phyloP scores from a whole-genome alignment of 306 rosid genomes.

The Pyrus betulifolia region DNA sequence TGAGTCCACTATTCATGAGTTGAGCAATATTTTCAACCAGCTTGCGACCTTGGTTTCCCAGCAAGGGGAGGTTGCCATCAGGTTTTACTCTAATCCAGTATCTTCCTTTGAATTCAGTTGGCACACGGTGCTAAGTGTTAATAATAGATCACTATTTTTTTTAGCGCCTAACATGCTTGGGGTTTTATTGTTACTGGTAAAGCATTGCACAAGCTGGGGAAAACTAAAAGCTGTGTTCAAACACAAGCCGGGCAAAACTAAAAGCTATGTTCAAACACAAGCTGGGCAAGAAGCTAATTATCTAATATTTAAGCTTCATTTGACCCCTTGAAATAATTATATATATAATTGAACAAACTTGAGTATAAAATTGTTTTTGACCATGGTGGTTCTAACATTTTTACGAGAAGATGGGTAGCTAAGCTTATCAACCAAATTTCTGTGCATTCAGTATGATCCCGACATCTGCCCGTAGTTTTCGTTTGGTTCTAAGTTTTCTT shows the following conservation, averaged over 20 bases:
- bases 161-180: background rate
- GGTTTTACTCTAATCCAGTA: slow-evolving; percentile 32
- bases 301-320: background rate
- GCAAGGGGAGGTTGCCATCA: slow-evolving; percentile 95
- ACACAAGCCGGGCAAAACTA: background rate
- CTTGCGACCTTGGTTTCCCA: slow-evolving; percentile 92
- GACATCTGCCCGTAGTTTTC: background rate
- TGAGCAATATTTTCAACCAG: slow-evolving; percentile 89
- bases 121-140: background rate
- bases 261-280: background rate
- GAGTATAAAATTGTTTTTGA: background rate
- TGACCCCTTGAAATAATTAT: background rate
- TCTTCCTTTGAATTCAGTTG: background rate
- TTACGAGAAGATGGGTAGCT: background rate
- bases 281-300: background rate
- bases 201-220: too few relatives aligned
- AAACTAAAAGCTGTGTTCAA: background rate
- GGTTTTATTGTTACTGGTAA: background rate
- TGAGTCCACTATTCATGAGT: slow-evolving; percentile 94
- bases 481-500: background rate
- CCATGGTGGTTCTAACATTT: background rate
- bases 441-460: background rate
- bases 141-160: background rate
- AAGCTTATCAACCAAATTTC: background rate
- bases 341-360: background rate